phyloP scores from a whole-genome alignment of 2,329 filamentous ascomycete genomes.

The Aspergillus terreus region DNA sequence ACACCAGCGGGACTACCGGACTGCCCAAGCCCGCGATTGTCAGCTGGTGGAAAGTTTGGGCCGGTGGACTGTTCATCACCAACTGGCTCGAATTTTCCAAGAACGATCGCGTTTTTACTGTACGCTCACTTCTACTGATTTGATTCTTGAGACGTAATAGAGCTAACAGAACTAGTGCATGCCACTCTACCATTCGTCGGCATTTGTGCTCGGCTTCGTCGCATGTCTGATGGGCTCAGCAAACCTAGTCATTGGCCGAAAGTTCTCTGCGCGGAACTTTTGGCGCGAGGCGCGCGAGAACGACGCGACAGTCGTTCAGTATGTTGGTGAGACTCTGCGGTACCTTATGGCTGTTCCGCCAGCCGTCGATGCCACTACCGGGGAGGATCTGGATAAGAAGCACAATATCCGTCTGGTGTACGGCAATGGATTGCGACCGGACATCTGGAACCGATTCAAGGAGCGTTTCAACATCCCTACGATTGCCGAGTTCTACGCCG shows the following conservation, averaged over 20 bases:
- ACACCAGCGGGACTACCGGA: constrained; percentile 81
- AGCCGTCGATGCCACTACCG: constrained; percentile 59
- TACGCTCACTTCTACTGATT: constrained; percentile 32
- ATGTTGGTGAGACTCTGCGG: constrained; percentile 82
- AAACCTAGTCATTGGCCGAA: constrained; percentile 69
- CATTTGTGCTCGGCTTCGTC: constrained; percentile 64
- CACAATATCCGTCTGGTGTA: constrained; percentile 73
- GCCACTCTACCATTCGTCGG: constrained; percentile 85
- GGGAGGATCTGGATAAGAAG: constrained; percentile 65
- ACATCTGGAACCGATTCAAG: constrained; percentile 82
- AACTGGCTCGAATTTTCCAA: constrained; percentile 57
- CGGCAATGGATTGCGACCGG: constrained; percentile 80
- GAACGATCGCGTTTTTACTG: constrained; percentile 71
- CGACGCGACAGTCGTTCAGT: constrained; percentile 74
- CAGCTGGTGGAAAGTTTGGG: constrained; percentile 64
- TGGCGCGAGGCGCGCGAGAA: constrained; percentile 71
- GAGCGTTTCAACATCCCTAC: constrained; percentile 71
- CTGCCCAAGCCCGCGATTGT: constrained; percentile 76
- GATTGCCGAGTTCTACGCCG: constrained; percentile 76
- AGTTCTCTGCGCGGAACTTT: constrained; percentile 73
- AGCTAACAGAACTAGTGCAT: constrained; percentile 57
- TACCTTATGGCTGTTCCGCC: constrained; percentile 69
- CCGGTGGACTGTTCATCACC: constrained; percentile 51
- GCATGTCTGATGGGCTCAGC: constrained; percentile 58
- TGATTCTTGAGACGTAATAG: no score